Percentiles rank a stretch among this genome's conserved stretches.
Evolutionary conservation across 2,329 filamentous ascomycete genomes (phyloP).

Genomic region (Epichloe gansuensis): DNA sequence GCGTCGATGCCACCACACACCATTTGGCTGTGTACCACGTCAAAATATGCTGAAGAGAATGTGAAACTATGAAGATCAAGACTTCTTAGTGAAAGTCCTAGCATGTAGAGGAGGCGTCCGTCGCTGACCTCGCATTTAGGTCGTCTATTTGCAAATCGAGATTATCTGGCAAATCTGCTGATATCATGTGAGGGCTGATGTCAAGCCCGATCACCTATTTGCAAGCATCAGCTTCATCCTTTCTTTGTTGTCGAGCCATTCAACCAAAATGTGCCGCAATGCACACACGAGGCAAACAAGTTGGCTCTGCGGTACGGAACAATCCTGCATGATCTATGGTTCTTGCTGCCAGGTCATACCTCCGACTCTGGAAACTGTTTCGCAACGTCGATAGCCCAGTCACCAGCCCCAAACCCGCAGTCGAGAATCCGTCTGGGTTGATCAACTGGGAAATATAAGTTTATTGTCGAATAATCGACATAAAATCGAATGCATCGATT

Average conservation of each 20-base stretch:
- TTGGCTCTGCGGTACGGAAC: neutral
- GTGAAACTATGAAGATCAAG: slow-evolving; percentile 37
- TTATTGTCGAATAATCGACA: slow-evolving; percentile 52
- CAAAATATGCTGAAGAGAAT: slow-evolving; percentile 60
- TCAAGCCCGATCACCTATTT: slow-evolving; percentile 58
- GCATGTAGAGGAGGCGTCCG: neutral
- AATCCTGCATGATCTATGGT: neutral
- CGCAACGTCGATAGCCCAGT: slow-evolving; percentile 60
- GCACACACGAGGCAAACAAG: too few relatives aligned
- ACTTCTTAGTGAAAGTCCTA: neutral
- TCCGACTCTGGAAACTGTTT: slow-evolving; percentile 51
- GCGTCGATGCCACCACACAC: slow-evolving; percentile 60
- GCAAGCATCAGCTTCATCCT: neutral
- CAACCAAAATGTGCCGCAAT: neutral
- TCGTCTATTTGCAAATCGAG: slow-evolving; percentile 63
- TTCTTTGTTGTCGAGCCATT: neutral
- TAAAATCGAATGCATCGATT: slow-evolving; percentile 51
- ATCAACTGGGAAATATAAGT: slow-evolving; percentile 53
- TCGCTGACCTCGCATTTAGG: slow-evolving; percentile 47
- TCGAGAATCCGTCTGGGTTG: slow-evolving; percentile 51
- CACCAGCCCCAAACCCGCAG: slow-evolving; percentile 59
- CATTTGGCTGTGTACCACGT: slow-evolving; percentile 71
- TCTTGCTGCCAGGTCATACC: slow-evolving; percentile 27
- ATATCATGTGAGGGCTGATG: slow-evolving; percentile 57
- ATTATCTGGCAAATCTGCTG: slow-evolving; percentile 52